Evolutionary conservation across 1,284 basidiomycete genomes (phyloP).

Genomic region (Heterobasidion parviporum): DNA sequence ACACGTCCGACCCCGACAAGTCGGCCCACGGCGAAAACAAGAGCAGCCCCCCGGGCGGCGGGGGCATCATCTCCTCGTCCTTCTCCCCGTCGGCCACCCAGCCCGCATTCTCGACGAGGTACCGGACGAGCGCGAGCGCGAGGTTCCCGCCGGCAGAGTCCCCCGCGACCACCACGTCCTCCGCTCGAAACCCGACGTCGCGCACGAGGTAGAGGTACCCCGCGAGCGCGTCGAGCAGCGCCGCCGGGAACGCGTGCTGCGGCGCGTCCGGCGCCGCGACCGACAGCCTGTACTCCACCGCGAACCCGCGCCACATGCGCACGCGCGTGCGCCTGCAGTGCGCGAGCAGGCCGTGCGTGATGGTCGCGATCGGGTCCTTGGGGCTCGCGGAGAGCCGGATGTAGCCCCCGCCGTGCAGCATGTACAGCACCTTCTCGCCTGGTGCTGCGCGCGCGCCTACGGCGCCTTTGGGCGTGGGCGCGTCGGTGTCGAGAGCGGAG

Average conservation of each 20-base stretch:
- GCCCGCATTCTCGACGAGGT: conserved; percentile 24
- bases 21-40: conserved; percentile 54
- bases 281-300: conserved; percentile 23
- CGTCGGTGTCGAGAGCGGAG: conserved; percentile 14
- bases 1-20: conserved; percentile 25
- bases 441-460: conserved; percentile 17
- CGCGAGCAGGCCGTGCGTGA: conserved; percentile 16
- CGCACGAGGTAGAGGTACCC: conserved; percentile 46
- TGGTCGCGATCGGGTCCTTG: conserved; percentile 14
- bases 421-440: conserved; percentile 26
- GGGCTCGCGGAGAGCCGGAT: conserved; percentile 13
- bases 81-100: not conserved
- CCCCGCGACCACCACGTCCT: conserved; percentile 47
- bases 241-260: conserved; percentile 39
- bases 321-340: conserved; percentile 9
- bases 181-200: conserved; percentile 30
- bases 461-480: not conserved
- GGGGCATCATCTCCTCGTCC: conserved; percentile 21
- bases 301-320: conserved; percentile 18
- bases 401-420: conserved; percentile 21
- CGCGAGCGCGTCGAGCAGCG: conserved; percentile 44
- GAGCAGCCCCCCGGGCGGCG: conserved; percentile 42
- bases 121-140: conserved; percentile 32
- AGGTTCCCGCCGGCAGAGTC: conserved; percentile 50
- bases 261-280: conserved; percentile 15